Evolutionary conservation across 1,284 basidiomycete species (phyloP).

Genomic region (Gymnopus androsaceus): DNA sequence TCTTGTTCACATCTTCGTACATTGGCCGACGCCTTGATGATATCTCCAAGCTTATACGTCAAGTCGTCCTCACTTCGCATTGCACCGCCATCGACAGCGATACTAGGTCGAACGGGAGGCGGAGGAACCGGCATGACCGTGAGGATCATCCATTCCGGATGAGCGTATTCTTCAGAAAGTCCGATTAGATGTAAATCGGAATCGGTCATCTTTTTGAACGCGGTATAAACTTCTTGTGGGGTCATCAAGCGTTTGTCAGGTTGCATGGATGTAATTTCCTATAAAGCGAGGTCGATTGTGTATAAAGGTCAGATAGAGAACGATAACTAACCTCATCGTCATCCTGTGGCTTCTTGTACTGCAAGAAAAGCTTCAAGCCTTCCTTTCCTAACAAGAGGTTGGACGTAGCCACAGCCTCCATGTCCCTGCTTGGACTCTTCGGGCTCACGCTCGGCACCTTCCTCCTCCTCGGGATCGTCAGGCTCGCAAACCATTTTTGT

Average conservation of each 20-base stretch:
- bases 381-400: conserved; percentile 94
- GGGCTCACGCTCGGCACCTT: conserved; percentile 73
- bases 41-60: conserved; percentile 97
- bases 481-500: conserved; percentile 85
- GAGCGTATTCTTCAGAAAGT: conserved; percentile 92
- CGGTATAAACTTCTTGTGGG: conserved; percentile 88
- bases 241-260: conserved; percentile 90
- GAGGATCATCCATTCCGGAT: conserved; percentile 99
- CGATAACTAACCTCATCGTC: conserved; percentile 81
- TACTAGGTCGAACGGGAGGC: conserved; percentile 96
- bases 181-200: conserved; percentile 91
- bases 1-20: conserved; percentile 94
- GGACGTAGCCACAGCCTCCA: conserved; percentile 92
- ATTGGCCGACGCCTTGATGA: conserved; percentile 94
- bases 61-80: conserved; percentile 98
- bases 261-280: conserved; percentile 84
- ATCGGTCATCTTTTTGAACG: conserved; percentile 91
- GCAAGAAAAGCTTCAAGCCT: conserved; percentile 93
- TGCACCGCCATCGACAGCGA: conserved; percentile 93
- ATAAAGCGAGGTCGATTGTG: conserved; percentile 23
- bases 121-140: conserved; percentile 98
- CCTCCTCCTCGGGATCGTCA: conserved; percentile 86
- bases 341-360: conserved; percentile 91
- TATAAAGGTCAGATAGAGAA: conserved; percentile 8
- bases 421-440: conserved; percentile 85